These are phyloP conservation scores for Akanthomyces lecanii DNA, from an alignment of 2,329 filamentous ascomycete genomes.

Conservation along the genomic window DNA sequence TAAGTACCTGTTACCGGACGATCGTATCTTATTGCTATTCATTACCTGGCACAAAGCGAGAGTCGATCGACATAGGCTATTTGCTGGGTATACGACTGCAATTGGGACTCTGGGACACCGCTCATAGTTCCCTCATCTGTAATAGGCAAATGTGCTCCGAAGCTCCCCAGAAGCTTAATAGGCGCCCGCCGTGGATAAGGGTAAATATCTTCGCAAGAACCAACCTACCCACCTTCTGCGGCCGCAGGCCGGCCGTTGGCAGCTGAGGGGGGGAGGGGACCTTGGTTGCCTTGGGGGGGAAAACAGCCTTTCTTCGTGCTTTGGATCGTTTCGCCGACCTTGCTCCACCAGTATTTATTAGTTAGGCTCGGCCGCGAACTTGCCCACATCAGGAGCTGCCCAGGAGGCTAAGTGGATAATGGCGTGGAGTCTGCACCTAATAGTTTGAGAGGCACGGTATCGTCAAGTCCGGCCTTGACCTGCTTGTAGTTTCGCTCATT, in stretches of 20 bases:
- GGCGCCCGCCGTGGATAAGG: neutral
- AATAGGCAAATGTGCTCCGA: too few species aligned
- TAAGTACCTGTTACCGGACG: conserved; percentile 5
- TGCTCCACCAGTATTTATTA: neutral
- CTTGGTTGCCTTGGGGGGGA: neutral
- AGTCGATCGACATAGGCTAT: neutral
- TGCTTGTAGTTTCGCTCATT: neutral
- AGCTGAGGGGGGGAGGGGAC: neutral
- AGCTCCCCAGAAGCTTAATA: neutral
- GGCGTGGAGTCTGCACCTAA: neutral
- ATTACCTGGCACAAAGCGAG: neutral
- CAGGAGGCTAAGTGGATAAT: neutral
- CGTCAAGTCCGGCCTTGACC: neutral
- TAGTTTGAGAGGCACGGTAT: neutral
- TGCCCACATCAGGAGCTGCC: neutral
- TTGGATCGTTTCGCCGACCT: neutral
- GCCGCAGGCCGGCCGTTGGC: neutral
- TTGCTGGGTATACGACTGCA: neutral
- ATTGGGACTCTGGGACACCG: too few species aligned
- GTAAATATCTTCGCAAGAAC: neutral
- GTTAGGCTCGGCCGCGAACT: neutral
- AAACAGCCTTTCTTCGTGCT: neutral
- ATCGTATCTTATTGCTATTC: neutral
- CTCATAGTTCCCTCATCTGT: too few species aligned
- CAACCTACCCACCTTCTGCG: neutral